Evolutionary conservation across 2,329 filamentous ascomycete species (phyloP).

Genomic region (Cyphellophora attinorum): DNA sequence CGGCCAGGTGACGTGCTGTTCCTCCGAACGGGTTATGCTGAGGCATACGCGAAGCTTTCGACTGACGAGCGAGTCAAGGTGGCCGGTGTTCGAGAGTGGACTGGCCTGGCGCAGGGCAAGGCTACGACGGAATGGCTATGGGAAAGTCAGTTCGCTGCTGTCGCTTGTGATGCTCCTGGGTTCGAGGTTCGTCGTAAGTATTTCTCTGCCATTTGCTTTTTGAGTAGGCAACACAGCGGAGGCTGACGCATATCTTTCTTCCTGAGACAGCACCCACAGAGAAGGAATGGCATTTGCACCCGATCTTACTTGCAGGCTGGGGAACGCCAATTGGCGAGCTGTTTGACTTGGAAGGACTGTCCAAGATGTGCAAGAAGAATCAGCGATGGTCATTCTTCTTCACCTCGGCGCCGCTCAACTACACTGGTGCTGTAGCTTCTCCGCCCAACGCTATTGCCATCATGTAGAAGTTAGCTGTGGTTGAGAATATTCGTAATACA

Average conservation of each 20-base stretch:
- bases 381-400: neutral
- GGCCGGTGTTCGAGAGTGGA: too few species aligned
- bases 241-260: too few species aligned
- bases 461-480: too few species aligned
- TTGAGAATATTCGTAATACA: too few species aligned
- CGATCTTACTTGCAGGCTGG: neutral
- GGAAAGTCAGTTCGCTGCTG: slow-evolving; percentile 46
- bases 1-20: slow-evolving; percentile 45
- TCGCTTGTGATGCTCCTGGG: slow-evolving; percentile 46
- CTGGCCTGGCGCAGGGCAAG: slow-evolving; percentile 40
- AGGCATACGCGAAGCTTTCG: too few species aligned
- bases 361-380: neutral
- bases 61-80: too few species aligned
- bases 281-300: slow-evolving; percentile 8
- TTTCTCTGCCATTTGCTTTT: too few species aligned
- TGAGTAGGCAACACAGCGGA: too few species aligned
- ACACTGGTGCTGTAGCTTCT: too few species aligned
- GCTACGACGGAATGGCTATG: slow-evolving; percentile 48
- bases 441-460: too few species aligned
- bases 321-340: slow-evolving; percentile 1
- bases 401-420: too few species aligned
- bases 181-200: slow-evolving; percentile 37
- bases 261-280: too few species aligned
- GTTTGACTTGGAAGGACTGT: slow-evolving; percentile 5
- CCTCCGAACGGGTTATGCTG: slow-evolving; percentile 35